Conservation (phyloP, 805 yeast genomes). For the Starmerella powellii region DNA sequence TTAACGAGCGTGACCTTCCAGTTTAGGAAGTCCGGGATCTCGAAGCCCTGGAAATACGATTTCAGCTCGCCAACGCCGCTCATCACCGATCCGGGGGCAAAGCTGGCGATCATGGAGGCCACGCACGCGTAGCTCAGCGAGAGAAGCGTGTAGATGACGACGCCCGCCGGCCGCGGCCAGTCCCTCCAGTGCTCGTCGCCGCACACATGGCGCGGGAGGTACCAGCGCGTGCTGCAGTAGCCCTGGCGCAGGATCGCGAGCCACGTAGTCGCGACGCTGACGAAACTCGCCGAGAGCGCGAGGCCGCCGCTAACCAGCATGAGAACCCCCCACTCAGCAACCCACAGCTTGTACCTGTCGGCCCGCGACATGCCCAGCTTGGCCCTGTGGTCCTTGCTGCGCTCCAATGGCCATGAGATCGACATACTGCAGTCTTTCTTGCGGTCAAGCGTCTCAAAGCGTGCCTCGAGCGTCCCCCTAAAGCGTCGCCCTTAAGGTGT, state of each 20-base stretch:
- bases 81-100: constrained; percentile 33
- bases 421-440: constrained; percentile 6
- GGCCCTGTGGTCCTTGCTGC: constrained; percentile 14
- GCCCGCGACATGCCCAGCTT: constrained; percentile 2
- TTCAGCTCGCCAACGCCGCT: constrained; percentile 70
- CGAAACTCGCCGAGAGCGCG: constrained; percentile 67
- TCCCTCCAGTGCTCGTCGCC: constrained; percentile 28
- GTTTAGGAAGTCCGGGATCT: constrained; percentile 43
- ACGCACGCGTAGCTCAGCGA: constrained; percentile 33
- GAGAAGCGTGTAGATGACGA: constrained; percentile 31
- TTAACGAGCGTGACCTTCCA: constrained; percentile 43
- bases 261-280: constrained; percentile 74
- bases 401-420: constrained; percentile 20
- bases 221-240: constrained; percentile 48
- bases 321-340: constrained; percentile 48
- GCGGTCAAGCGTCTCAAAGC: too few relatives aligned
- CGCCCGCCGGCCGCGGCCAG: constrained; percentile 24
- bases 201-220: constrained; percentile 60
- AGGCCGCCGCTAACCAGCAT: constrained; percentile 58
- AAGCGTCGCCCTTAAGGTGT: too few relatives aligned
- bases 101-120: constrained; percentile 29
- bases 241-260: constrained; percentile 65
- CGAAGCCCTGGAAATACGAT: constrained; percentile 53
- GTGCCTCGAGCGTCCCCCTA: too few relatives aligned
- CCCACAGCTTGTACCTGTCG: constrained; percentile 4